Base-by-base conservation (phyloP, 441 rosid genomes). In the Corymbia citriodora region DNA sequence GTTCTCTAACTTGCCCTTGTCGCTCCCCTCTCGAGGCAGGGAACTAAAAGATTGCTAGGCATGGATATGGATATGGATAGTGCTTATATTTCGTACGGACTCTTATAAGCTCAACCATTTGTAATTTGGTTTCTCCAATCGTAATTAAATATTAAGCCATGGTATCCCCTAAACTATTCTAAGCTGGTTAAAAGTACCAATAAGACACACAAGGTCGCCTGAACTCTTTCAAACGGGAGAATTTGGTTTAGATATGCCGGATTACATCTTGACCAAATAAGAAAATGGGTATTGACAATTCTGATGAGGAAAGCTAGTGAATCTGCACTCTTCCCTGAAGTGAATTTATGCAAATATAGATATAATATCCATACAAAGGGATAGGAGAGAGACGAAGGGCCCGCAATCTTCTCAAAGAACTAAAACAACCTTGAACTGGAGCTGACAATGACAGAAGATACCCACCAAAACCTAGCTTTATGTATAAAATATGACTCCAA, bases 231-330 rank as follows among this genome's bases (percentile, higher is more conserved):
- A 7, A 63, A 63, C 1, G 18, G 72, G 36, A 65, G 9, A 15
- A 65, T n/a, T 3, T 0, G 33, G 36, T 65, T 14, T 0, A 29
- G 36, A 65, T n/a, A 65, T 5, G 6, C 1, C 1, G 0, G 19
- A 63, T 63, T 55, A 55, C 59, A 55, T 55, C 1, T 8, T 8
- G 59, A 55, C 10, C 25, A 55, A 18, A 55, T 55, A 19, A 18
- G 59, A 55, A 55, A 55, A 55, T 21, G 59, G 59, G 59, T 9
- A 55, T 55, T 19, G 25, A 19, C 36, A 14, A 65, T 65, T 65
- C 9, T 63, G 72, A 63, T 29, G 72, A 29, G 72, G 29, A 63
- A 29, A 63, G 19, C 19, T 63, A 63, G 36, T 29, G 72, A 13
- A 63, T 29, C 18, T 63, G 36, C 72, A 13, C 36, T 63, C 72